Evolutionary conservation across 805 yeast species (phyloP), one percentile per base, ranked within the genome.

Genomic region (Saturnispora silvae): DNA sequence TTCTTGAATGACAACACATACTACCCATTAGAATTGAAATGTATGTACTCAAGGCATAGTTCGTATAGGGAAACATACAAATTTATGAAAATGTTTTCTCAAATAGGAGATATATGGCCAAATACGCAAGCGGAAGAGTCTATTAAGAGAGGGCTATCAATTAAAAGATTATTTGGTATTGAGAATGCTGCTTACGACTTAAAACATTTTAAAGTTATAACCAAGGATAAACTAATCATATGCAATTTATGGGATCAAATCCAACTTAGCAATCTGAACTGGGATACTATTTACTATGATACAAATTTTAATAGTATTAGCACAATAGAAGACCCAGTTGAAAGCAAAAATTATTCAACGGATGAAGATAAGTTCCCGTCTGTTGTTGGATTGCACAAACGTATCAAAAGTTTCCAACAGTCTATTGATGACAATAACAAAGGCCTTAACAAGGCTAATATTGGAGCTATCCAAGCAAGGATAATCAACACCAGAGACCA

Each of bases 11-110:
- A 27, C 4, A 16, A 31, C 13, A 13, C 17, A 3, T 33, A 38
- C 14, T 26, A 41, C 2, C 49, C 51, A 13, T 14, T 20, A 16
- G 28, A 32, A 9, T 23, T 46, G 3, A 32, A 33, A 25, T 45
- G 38, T 25, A 28, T 48, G 14, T 43, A 41, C 34, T 43, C 48
- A 3, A 38, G 52, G 18, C 52, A 48, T 19, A 47, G 51, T 20
- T 40, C 48, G 1, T 47, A 37, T 15, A 23, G 20, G 6, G 52
- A 47, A 23, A 42, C 48, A 0, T 22, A 26, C 6, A 20, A 34
- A 2, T 45, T 48, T 31, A 16, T 48, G 5, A 20, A 32, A 9
- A 14, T 40, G 20, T 48, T 48, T 19, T 27, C 38, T 9, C 13
- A 35, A 8, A 26, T 40, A 1, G 11, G 27, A 4, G 45, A 48